Conservation (phyloP, 768 basidiomycete genomes). For the Suillus sp. region DNA sequence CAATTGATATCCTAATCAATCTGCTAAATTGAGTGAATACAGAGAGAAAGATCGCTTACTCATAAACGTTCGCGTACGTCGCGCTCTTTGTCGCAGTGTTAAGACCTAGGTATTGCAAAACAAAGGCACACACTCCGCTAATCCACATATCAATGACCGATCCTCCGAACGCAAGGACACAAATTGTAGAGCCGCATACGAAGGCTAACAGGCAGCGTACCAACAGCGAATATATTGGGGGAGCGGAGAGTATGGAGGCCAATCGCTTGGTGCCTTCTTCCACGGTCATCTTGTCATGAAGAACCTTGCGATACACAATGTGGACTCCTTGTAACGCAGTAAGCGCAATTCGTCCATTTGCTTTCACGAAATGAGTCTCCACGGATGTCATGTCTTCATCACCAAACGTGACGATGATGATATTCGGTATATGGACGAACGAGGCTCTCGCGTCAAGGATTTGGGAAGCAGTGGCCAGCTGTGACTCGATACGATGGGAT, state of each 20-base stretch:
- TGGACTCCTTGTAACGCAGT: constrained; percentile 84
- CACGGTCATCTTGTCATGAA: constrained; percentile 79
- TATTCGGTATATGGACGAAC: constrained; percentile 81
- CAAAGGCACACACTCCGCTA: constrained; percentile 65
- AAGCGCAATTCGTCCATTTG: constrained; percentile 77
- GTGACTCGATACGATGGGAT: constrained; percentile 89
- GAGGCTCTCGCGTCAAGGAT: constrained; percentile 80
- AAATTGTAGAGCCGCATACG: constrained; percentile 77
- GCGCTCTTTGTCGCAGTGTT: constrained; percentile 83
- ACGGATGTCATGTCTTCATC: constrained; percentile 71
- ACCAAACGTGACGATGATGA: constrained; percentile 81
- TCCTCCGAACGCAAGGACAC: constrained; percentile 80
- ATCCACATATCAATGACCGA: constrained; percentile 84
- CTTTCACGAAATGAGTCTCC: constrained; percentile 85
- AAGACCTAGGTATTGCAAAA: constrained; percentile 79
- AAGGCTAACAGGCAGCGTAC: constrained; percentile 76
- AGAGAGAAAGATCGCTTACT: constrained; percentile 53
- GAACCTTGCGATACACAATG: constrained; percentile 79
- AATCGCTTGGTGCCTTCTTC: constrained; percentile 71
- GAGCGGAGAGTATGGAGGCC: constrained; percentile 59
- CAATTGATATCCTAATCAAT: constrained; percentile 71
- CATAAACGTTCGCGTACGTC: constrained; percentile 94
- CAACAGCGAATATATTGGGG: constrained; percentile 68
- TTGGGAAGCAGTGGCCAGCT: constrained; percentile 75
- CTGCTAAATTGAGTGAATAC: not conserved